Evolutionary conservation across 2,329 filamentous ascomycete species (phyloP).

Genomic region (Curvularia sp.): DNA sequence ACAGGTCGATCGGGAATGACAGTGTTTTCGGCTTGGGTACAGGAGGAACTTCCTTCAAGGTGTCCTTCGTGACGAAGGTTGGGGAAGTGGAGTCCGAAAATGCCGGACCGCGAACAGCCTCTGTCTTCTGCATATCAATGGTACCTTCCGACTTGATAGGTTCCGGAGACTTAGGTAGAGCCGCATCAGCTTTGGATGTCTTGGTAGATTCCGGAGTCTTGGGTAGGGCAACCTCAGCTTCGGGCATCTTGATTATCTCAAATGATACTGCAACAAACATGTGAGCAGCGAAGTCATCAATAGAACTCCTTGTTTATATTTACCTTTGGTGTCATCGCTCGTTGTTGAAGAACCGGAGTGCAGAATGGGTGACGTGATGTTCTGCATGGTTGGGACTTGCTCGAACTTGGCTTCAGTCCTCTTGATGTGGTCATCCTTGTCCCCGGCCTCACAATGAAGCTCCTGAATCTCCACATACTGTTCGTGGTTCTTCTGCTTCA

Average conservation of each 20-base stretch:
- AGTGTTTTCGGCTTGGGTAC: constrained; percentile 31
- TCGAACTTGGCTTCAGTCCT: constrained; percentile 23
- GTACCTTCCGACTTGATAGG: neutral
- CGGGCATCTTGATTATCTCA: neutral
- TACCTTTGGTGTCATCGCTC: neutral
- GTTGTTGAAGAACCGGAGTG: neutral
- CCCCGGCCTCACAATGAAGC: constrained; percentile 21
- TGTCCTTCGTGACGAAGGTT: constrained; percentile 25
- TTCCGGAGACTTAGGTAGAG: neutral
- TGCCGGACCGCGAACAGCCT: constrained; percentile 5
- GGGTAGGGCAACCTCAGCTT: neutral
- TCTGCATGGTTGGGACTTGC: neutral
- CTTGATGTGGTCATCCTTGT: constrained; percentile 27
- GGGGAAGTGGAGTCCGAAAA: constrained; percentile 10
- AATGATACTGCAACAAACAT: neutral
- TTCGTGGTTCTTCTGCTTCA: constrained; percentile 14
- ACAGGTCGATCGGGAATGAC: constrained; percentile 31
- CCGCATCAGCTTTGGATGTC: neutral
- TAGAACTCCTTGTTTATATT: neutral
- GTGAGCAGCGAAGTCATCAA: neutral
- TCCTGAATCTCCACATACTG: constrained; percentile 23
- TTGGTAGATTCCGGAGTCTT: neutral
- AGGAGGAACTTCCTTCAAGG: constrained; percentile 27
- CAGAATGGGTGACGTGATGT: constrained; percentile 12
- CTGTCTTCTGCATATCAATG: neutral